Evolutionary conservation across 441 rosid species (phyloP), one percentile per base, ranked within the genome.

Genomic region (Arabidopsis lyrata): DNA sequence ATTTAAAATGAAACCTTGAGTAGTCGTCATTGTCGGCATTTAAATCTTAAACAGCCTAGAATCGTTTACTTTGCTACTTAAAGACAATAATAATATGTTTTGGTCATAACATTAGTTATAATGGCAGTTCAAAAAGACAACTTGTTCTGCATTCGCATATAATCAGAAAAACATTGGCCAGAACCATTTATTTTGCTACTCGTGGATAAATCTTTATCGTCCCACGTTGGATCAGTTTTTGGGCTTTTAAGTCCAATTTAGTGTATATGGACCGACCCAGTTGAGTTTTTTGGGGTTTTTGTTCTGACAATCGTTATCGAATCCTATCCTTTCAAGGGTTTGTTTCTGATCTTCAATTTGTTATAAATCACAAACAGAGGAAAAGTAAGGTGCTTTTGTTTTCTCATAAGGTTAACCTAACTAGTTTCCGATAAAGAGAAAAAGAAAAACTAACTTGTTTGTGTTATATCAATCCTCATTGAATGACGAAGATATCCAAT

Each of bases 51-150:
- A 64, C 41, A 36, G 59, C 18, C 5, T 73, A 66, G 58, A 71
- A 60, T 14, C 61, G 8, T 49, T 56, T 31, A 59, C 61, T 10
- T 47, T 66, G 36, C 45, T 55, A 56, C 64, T 73, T 22, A 15
- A 55, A 65, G 53, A 74, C 45, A 58, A 65, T 55, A 57, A 18
- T 59, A n/a, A n/a, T 24, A 35, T 55, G 48, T 45, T 72, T 62
- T 20, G 45, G 70, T 39, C 7, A 11, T 16, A 38, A 10, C 36
- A n/a, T 29, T 67, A 32, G 42, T 29, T 63, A 14, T 41, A 36
- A 14, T 61, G 22, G 50, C 38, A 27, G 57, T 64, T 64, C 13
- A 2, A 48, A 32, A 50, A 50, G 14, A 50, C 48, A 32, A 48
- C 45, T 49, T 49, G 9, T 41, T 27, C 15, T 39, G 44, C n/a